Conservation (phyloP, 2,329 filamentous ascomycete species). For the Diaporthe sp. region DNA sequence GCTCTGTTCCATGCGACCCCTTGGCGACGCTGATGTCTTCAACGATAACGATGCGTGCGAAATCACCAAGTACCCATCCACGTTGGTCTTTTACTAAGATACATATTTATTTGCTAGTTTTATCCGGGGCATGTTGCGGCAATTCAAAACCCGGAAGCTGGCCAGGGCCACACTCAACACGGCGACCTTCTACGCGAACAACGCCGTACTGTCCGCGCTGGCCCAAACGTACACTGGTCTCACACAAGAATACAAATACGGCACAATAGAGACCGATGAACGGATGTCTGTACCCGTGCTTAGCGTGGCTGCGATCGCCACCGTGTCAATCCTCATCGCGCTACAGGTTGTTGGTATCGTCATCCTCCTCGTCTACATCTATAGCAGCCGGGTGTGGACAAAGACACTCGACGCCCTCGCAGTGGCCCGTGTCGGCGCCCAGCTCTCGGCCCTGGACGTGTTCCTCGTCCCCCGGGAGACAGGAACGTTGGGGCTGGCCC, state of each 20-base stretch:
- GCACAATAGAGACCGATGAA: background rate
- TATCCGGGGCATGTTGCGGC: background rate
- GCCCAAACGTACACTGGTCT: no score
- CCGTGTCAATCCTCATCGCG: slow-evolving; percentile 6
- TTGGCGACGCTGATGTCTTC: background rate
- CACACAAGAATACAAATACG: background rate
- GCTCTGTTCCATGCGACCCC: background rate
- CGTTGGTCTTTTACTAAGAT: background rate
- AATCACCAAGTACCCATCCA: background rate
- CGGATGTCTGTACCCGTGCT: background rate
- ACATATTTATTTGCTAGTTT: background rate
- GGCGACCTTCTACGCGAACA: slow-evolving; percentile 45
- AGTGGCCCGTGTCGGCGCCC: slow-evolving; percentile 28
- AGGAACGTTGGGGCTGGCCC: background rate
- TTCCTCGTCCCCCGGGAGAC: slow-evolving; percentile 10
- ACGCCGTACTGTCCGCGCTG: slow-evolving; percentile 39
- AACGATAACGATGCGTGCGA: background rate
- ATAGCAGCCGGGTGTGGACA: slow-evolving; percentile 31
- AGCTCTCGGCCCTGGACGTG: slow-evolving; percentile 23
- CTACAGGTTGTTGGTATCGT: slow-evolving; percentile 27
- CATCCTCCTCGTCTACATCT: slow-evolving; percentile 29
- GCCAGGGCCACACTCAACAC: slow-evolving; percentile 21
- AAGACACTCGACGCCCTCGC: slow-evolving; percentile 31
- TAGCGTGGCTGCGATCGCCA: background rate
- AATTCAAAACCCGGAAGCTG: background rate